Base-by-base conservation (phyloP, 768 basidiomycete species). In the Imleria badia region DNA sequence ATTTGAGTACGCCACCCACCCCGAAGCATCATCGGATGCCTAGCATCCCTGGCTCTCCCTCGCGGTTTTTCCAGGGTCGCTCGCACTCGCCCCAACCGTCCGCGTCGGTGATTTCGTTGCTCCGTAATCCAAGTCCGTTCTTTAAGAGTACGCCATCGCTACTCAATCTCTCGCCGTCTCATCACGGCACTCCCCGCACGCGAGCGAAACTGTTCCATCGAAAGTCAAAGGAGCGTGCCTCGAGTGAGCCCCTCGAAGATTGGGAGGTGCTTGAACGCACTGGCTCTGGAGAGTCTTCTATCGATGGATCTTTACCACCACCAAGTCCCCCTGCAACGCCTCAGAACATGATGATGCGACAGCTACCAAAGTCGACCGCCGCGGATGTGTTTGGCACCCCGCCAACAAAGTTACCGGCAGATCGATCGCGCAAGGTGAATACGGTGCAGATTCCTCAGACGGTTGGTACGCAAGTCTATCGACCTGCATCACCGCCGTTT, bases 141-240 rank as follows among this genome's bases (percentile, higher is more conserved):
- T 71, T 71, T 26, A 71, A 71, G 67, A 71, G 71, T 23, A 67
- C 70, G 10, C 65, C 70, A 3, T 71, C 70, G 45, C 42, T 70
- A 1, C 59, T 67, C 26, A 71, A 67, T 34, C 23, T 66, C n/a
- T 69, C 70, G 1, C 67, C 69, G 5, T 69, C 71, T 22, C 62
- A 67, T 9, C 68, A 72, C 34, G 69, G 71, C 45, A 66, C 58
- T 35, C 51, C 68, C 15, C 65, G 72, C 48, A 51, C 69, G 34
- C 69, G 71, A 36, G 49, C 67, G 8, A 70, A 72, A 31, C n/a
- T 72, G 26, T 71, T 71, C 48, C 69, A 72, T 51, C 63, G 71
- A 41, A 71, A 71, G 56, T 67, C 71, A 19, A 71, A 71, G 52
- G 69, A 71, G 56, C 69, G 67, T 56, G 62, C 67, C 1, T 66